Evolutionary conservation across 495 filamentous ascomycete genomes (phyloP), one percentile per base, ranked within the genome.

Genomic region (Astrocystis sublimbata): DNA sequence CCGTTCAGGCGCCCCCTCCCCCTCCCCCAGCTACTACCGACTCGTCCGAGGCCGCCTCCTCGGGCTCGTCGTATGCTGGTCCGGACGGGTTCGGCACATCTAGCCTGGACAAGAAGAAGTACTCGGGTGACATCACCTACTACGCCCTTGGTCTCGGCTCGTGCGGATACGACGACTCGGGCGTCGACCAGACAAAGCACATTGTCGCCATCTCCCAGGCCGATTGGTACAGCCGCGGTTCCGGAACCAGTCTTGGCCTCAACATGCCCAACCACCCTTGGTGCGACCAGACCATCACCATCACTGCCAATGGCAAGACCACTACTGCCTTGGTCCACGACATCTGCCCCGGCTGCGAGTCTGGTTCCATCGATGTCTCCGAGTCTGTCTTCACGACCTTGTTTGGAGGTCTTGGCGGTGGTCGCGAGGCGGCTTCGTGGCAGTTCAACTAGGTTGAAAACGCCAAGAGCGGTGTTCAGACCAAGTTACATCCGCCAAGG

Each of bases 301-400:
- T 93, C 76, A 74, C 62, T 23, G 68, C 65, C 43, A 75, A 78
- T 65, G 87, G 86, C 73, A 84, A 83, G 72, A 82, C 81, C 17
- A 67, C 69, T 51, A 78, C 64, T 4, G 89, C 83, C 38, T 79
- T 56, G 12, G 83, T 91, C 49, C 84, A 84, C 41, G 90, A 93
- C 81, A 89, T 90, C 77, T 93, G 90, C 79, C 83, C 83, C 71
- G 88, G 88, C 68, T 92, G 90, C 68, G 61, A 45, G 0, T 59
- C 38, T 17, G 63, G 63, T 52, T 70, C 74, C 55, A 78, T 85
- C 36, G 83, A 85, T 53, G 78, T 79, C 43, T 78, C 81, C 42
- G 64, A 76, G 64, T 68, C 73, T 45, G 72, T 75, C 31, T 85
- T 84, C 62, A 3, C 33, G 0, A 68, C 73, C 10, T 68, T 85